Base-by-base conservation (phyloP, 2,329 filamentous ascomycete genomes). In the Talaromyces islandicus region DNA sequence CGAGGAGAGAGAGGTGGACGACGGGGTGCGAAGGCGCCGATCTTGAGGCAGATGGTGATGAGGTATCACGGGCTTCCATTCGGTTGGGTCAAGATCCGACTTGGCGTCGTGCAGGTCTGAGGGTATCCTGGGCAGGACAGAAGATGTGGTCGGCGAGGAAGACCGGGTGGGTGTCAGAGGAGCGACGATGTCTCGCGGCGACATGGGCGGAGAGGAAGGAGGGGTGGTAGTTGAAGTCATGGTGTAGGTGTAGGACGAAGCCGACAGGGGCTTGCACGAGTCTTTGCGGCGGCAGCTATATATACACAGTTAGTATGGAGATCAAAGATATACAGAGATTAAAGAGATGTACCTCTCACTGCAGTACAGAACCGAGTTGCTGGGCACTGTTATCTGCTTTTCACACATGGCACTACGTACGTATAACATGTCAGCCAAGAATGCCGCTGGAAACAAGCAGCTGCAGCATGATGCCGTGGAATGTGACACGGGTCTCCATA, bases 321-420 rank as follows among this genome's bases (percentile, higher is more conserved):
- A 52, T 29, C 25, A 6, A n/a, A 51, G 1, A 14, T 7, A 51
- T n/a, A 14, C n/a, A 9, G 4, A 14, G 30, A 4, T 50, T 46
- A 58, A 29, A 52, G 29, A 60, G 55, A 38, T 54, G 35, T 78
- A 87, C 84, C 81, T 81, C 77, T 87, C 83, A 56, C 84, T 87
- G 75, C 85, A 88, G 70, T 88, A 88, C 51, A 88, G 76, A 46
- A 86, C 78, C 17, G 79, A 79, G 68, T 83, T 83, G 70, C 81
- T 81, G 17, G 85, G 85, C 32, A 82, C 80, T 57, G 84, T 80
- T 67, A 88, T 87, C 74, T 87, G 85, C 71, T 81, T 85, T 71
- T 88, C 85, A 72, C 85, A 88, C 68, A 82, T 85, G 64, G 85
- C 81, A 73, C 85, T 87, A 68, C 64, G 60, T 58, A 63, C 10